phyloP scores from a whole-genome alignment of 2,329 filamentous ascomycete species.

The Fusarium sp. region DNA sequence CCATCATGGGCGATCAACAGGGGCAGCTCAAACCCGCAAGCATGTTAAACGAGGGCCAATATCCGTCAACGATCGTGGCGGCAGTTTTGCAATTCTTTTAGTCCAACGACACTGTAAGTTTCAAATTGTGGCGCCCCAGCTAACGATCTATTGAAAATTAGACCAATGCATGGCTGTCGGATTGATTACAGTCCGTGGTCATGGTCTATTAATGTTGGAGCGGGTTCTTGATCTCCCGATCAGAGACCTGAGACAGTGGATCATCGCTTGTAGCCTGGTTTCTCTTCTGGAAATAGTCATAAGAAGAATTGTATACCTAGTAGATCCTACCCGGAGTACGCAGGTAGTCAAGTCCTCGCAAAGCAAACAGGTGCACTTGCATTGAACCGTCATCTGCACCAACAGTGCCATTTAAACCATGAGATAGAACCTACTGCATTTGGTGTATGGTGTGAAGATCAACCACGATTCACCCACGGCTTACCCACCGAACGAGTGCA shows the following conservation, averaged over 20 bases:
- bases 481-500: slow-evolving; percentile 28
- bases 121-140: slow-evolving; percentile 22
- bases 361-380: background rate
- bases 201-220: slow-evolving; percentile 4
- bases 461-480: slow-evolving; percentile 16
- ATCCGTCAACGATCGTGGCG: background rate
- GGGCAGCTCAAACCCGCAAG: background rate
- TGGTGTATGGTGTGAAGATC: slow-evolving; percentile 39
- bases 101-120: background rate
- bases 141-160: slow-evolving; percentile 21
- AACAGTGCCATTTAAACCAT: slow-evolving; percentile 7
- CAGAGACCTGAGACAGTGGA: slow-evolving; percentile 41
- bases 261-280: slow-evolving; percentile 10
- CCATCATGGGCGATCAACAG: slow-evolving; percentile 1
- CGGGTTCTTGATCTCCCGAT: slow-evolving; percentile 23
- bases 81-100: background rate
- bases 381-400: slow-evolving; percentile 7
- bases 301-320: slow-evolving; percentile 2
- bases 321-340: slow-evolving; percentile 14
- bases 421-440: slow-evolving; percentile 30
- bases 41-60: background rate
- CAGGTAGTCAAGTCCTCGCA: background rate
- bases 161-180: slow-evolving; percentile 6
- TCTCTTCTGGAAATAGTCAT: background rate
- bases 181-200: background rate